These are phyloP conservation scores for Trametes polyzona DNA, from an alignment of 1,284 basidiomycete genomes.

Conservation along the genomic window DNA sequence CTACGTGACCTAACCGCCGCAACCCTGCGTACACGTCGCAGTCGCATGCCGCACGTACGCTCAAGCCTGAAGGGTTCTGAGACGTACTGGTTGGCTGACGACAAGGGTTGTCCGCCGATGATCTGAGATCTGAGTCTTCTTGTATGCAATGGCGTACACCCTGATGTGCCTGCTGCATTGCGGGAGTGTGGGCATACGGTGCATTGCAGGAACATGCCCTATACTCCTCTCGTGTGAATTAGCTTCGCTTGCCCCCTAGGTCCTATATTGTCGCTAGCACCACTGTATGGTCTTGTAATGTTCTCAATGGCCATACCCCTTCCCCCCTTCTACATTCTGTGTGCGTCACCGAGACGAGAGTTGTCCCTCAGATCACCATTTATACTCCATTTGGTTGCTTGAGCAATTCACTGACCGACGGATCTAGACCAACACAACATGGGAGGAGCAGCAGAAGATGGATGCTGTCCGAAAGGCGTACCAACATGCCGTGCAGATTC, in stretches of 20 bases:
- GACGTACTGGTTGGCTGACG: too few relatives aligned
- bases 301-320: background rate
- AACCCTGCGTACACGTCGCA: too few relatives aligned
- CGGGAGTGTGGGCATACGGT: too few relatives aligned
- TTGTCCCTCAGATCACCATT: too few relatives aligned
- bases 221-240: background rate
- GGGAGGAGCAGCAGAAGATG: constrained; percentile 97
- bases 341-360: constrained; percentile 11
- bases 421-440: constrained; percentile 54
- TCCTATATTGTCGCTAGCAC: constrained; percentile 10
- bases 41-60: too few relatives aligned
- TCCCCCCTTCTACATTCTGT: background rate
- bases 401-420: background rate
- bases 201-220: background rate
- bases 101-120: too few relatives aligned
- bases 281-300: constrained; percentile 14
- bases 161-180: too few relatives aligned
- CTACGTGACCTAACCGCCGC: too few relatives aligned
- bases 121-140: too few relatives aligned
- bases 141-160: too few relatives aligned
- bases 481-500: constrained; percentile 92
- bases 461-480: constrained; percentile 91
- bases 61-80: too few relatives aligned
- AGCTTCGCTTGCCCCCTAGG: background rate
- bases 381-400: too few relatives aligned